Base-by-base conservation (phyloP, 2,329 filamentous ascomycete species). In the Nothophoma quercina region DNA sequence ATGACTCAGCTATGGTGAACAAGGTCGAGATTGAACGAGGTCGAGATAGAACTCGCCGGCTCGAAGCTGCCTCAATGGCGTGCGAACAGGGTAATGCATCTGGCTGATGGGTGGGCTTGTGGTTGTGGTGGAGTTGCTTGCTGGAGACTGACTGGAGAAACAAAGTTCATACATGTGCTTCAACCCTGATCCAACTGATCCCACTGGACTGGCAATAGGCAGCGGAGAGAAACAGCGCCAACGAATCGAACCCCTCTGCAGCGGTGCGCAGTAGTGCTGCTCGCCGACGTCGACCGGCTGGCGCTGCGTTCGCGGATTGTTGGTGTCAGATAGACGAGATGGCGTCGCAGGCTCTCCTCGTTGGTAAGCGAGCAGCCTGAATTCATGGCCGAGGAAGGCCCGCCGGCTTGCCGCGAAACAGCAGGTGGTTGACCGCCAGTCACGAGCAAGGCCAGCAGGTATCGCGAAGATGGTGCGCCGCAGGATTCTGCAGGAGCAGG, bases 241-340 rank as follows among this genome's bases (percentile, higher is more conserved):
- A 39, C 44, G 39, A 39, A 49, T 54, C 2, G 26, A 25, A 29
- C 7, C 7, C n/a, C 26, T 19, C 7, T 6, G 15, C 18, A 30
- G 38, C 28, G 22, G 36, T 25, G 12, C 16, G 32, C 29, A 21
- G 41, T 35, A 29, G 43, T 23, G 46, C 30, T 54, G 48, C 36
- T 58, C 52, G 61, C 55, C 61, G 59, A 62, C 55, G 45, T 52
- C 40, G 22, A 55, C 51, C 54, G 56, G 44, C 30, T 40, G 40
- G 42, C 34, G 40, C 42, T 40, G 43, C 36, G 42, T 34, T 48
- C 34, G 47, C 47, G 41, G 36, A 48, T 38, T 36, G 44, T 30
- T 40, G 43, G 38, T 53, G 39, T 42, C 36, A 51, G 51, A 49
- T 35, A 42, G 26, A 51, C 41, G 46, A 51, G 40, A 44, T 30